Conservation (phyloP, 169 alveolate species). For the Babesia ovata region DNA sequence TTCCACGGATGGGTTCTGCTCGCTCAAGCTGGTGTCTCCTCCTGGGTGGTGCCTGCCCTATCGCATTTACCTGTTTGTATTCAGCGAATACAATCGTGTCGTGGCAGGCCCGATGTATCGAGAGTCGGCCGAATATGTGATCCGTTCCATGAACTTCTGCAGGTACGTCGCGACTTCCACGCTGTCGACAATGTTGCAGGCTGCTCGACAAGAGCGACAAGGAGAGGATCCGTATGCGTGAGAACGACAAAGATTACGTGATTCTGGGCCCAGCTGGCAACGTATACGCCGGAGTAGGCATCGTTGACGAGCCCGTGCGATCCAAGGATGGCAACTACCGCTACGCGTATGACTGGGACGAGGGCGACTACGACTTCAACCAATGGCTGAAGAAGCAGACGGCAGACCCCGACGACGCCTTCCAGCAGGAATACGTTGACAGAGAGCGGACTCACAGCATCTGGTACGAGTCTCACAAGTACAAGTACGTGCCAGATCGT, state of each 20-base stretch:
- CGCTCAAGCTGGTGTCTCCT: constrained; percentile 78
- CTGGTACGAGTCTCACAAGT: constrained; percentile 80
- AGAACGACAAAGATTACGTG: constrained; percentile 78
- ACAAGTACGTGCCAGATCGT: constrained; percentile 80
- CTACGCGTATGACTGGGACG: constrained; percentile 85
- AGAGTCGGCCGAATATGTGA: constrained; percentile 78
- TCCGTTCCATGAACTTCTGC: constrained; percentile 70
- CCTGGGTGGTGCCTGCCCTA: constrained; percentile 86
- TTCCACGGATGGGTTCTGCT: constrained; percentile 78
- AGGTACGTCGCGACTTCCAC: constrained; percentile 39
- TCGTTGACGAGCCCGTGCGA: constrained; percentile 75
- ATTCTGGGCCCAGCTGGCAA: constrained; percentile 86
- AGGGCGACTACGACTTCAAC: constrained; percentile 81
- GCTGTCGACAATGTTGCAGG: neutral
- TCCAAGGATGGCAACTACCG: constrained; percentile 21
- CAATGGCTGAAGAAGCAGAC: constrained; percentile 84
- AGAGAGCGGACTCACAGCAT: constrained; percentile 78
- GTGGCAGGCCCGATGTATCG: constrained; percentile 76
- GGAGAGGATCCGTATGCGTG: constrained; percentile 39
- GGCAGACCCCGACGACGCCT: constrained; percentile 79
- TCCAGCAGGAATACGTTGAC: constrained; percentile 49
- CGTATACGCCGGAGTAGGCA: constrained; percentile 82
- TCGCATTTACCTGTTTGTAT: constrained; percentile 74
- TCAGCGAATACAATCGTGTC: constrained; percentile 76
- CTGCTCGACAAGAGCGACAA: constrained; percentile 44